Conservation (phyloP, 257 asterid species). For the Nicotiana sylvestris region DNA sequence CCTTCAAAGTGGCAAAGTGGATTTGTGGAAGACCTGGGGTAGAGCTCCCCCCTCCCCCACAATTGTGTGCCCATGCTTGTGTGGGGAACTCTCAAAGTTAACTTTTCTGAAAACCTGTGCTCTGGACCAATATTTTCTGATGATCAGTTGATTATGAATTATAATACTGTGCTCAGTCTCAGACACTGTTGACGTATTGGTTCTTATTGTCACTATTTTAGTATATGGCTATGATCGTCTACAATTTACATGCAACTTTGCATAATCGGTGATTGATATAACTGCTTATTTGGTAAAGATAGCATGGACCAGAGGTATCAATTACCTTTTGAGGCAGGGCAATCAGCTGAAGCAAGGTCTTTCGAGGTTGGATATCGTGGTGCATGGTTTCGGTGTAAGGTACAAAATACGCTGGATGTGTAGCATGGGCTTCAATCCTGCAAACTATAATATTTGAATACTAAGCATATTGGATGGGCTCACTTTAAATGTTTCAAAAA, state of each 20-base stretch:
- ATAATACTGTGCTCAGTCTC: not conserved
- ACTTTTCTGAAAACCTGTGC: no score
- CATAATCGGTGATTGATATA: not conserved
- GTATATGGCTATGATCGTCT: not conserved
- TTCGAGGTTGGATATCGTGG: constrained; percentile 14
- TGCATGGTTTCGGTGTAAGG: constrained; percentile 29
- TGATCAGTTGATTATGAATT: not conserved
- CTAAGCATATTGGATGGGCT: not conserved
- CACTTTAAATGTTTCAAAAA: not conserved
- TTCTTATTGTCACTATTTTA: not conserved
- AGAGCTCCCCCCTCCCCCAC: no score
- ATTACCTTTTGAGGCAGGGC: constrained; percentile 19
- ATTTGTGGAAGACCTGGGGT: no score
- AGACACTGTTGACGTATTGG: not conserved
- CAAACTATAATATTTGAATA: not conserved
- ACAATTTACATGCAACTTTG: not conserved
- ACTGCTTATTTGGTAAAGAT: not conserved
- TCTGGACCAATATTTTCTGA: no score
- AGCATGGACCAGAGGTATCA: not conserved
- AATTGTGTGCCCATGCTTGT: no score
- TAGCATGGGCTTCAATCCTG: not conserved
- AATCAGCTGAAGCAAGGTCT: constrained; percentile 21
- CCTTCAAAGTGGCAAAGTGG: no score
- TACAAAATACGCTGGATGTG: not conserved
- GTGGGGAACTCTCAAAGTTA: no score